Base-by-base conservation (phyloP, 495 filamentous ascomycete genomes). In the Niebla homalea region DNA sequence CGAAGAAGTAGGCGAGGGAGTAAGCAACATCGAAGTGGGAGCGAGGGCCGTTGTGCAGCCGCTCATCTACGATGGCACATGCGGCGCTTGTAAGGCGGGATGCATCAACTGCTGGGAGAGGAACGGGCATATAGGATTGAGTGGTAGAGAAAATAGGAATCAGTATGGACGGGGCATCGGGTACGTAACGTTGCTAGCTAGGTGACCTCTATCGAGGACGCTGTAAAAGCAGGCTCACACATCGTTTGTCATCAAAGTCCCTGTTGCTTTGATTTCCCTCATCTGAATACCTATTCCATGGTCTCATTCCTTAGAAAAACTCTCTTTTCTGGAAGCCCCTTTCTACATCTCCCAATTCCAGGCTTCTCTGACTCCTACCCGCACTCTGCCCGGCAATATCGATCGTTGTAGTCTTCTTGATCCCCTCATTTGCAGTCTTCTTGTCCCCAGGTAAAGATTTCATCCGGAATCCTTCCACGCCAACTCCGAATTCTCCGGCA, bases 101-200 rank as follows among this genome's bases (percentile, higher is more conserved):
- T 60, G 68, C 18, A 60, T 68, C 44, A 79, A 81, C 51, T 74
- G 71, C 53, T 83, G 79, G 57, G 67, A 74, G 47, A 74, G 62
- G 22, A 64, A 74, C 36, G 80, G 80, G 1, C 80, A 81, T 55
- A 66, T 83, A 32, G 78, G 80, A 12, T 63, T 74, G 46, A 77
- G 74, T 43, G 69, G 74, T 32, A 32, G 7, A 0, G n/a, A n/a
- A n/a, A n/a, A n/a, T n/a, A n/a, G n/a, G n/a, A n/a, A n/a, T n/a
- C n/a, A n/a, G n/a, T n/a, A n/a, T n/a, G n/a, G n/a, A n/a, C n/a
- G n/a, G n/a, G n/a, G n/a, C n/a, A n/a, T n/a, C n/a, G n/a, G n/a
- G n/a, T n/a, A n/a, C n/a, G n/a, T n/a, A n/a, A n/a, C n/a, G n/a
- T n/a, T n/a, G n/a, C n/a, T n/a, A n/a, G n/a, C n/a, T n/a, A n/a